Percentiles rank a stretch among this genome's conserved stretches.
These are phyloP conservation scores for Pichia sp. DNA, from an alignment of 1,139 yeast genomes.

Conservation along the genomic window DNA sequence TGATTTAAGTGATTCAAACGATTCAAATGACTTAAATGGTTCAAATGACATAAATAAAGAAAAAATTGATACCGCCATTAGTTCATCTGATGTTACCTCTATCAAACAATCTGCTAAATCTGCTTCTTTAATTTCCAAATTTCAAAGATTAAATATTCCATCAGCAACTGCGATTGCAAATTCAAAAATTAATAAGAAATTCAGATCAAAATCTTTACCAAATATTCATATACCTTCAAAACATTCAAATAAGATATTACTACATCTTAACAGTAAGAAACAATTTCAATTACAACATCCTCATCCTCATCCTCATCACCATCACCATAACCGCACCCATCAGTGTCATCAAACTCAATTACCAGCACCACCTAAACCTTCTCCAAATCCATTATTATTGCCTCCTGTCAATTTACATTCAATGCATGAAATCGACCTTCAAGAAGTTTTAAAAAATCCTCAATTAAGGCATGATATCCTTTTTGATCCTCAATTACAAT, in stretches of 20 bases:
- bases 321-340: neutral
- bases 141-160: slow-evolving; percentile 5
- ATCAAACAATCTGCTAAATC: neutral
- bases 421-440: slow-evolving; percentile 78
- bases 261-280: neutral
- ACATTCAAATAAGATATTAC: slow-evolving; percentile 6
- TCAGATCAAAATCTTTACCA: slow-evolving; percentile 35
- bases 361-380: slow-evolving; percentile 3
- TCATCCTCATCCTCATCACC: neutral
- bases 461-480: slow-evolving; percentile 88
- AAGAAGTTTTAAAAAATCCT: slow-evolving; percentile 85
- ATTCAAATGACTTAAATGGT: neutral
- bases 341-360: slow-evolving; percentile 9
- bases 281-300: neutral
- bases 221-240: slow-evolving; percentile 32
- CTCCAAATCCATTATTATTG: slow-evolving; percentile 25
- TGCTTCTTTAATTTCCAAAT: neutral
- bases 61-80: neutral
- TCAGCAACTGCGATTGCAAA: neutral
- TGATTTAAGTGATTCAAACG: neutral
- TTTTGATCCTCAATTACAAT: slow-evolving; percentile 88
- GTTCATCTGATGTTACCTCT: neutral
- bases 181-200: slow-evolving; percentile 16
- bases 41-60: neutral
- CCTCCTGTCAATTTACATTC: slow-evolving; percentile 88